Evolutionary conservation across 768 basidiomycete species (phyloP), one percentile per base, ranked within the genome.

Genomic region (Hortiboletus flavorubellus): DNA sequence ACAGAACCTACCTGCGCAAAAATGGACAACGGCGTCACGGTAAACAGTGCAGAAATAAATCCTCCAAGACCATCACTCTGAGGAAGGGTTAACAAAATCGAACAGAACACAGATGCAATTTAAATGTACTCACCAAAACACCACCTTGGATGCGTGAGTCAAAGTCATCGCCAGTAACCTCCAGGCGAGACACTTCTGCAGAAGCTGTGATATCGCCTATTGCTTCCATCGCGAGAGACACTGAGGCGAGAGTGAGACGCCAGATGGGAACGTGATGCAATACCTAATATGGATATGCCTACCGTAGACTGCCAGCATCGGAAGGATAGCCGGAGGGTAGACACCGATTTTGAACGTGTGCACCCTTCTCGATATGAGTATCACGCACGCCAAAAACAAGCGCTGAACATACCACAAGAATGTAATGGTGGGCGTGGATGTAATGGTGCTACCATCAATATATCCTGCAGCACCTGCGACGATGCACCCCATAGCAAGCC

Each of bases 191-290:
- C 12, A 90, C 88, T 68, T 94, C 92, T 2, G 87, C 85, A 12
- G 86, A 87, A 0, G 91, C 89, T 2, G 90, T 89, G 60, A 89
- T 83, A 61, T 93, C 91, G 4, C 91, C 91, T 49, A 91, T 92
- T 8, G 89, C 86, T 70, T 93, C 91, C 85, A 93, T 88, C 0
- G 86, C 81, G 0, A 84, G 67, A 0, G 88, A 88, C 8, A 91
- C 83, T 87, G 49, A 11, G 15, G 8, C 42, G 47, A 12, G 7
- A 21, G 26, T 49, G 14, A 42, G 29, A 51, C 12, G 8, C n/a
- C 55, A 60, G 69, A 9, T 33, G 8, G 29, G 2, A 39, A 21
- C 8, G 8, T 54, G 4, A 30, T 4, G 1, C 30, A 29, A 39
- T 3, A 14, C 18, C 21, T 10, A 21, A 12, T 34, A 31, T 8